A percentile compares a stretch with the other conserved stretches of the same genome.
These are phyloP conservation scores for Cornus florida DNA, from an alignment of 148 eudicot species.

Conservation along the genomic window DNA sequence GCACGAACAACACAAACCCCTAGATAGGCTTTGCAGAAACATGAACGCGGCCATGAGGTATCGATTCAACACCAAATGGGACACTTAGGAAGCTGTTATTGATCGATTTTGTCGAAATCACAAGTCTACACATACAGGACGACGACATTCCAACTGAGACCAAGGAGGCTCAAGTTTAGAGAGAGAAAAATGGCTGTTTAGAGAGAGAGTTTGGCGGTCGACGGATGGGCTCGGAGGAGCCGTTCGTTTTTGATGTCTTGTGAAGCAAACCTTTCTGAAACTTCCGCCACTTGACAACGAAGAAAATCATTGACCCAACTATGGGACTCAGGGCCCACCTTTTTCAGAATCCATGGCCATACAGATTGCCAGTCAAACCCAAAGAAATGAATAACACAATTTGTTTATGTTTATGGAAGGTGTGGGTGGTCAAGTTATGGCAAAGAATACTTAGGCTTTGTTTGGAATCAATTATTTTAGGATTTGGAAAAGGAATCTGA, in stretches of 20 bases:
- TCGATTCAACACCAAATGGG: slow-evolving; percentile 16
- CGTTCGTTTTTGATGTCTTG: background rate
- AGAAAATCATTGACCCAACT: slow-evolving; percentile 3
- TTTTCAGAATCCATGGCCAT: background rate
- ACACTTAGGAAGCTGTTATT: slow-evolving; percentile 6
- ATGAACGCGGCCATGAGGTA: background rate
- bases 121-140: slow-evolving; percentile 18
- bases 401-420: too few relatives aligned
- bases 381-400: too few relatives aligned
- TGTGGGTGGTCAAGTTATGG: too few relatives aligned
- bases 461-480: too few relatives aligned
- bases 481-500: too few relatives aligned
- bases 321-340: background rate
- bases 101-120: slow-evolving; percentile 16
- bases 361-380: too few relatives aligned
- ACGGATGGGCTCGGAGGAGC: background rate
- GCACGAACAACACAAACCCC: slow-evolving; percentile 40
- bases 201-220: background rate
- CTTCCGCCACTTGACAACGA: background rate
- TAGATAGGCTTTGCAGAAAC: background rate
- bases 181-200: background rate
- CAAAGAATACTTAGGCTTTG: too few relatives aligned
- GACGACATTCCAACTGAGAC: slow-evolving; percentile 23
- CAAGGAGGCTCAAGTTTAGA: background rate
- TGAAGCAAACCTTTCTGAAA: background rate